Percentiles rank a stretch among this genome's conserved stretches.
These are phyloP conservation scores for Brassica balearica DNA, from an alignment of 441 rosid genomes.

Conservation along the genomic window DNA sequence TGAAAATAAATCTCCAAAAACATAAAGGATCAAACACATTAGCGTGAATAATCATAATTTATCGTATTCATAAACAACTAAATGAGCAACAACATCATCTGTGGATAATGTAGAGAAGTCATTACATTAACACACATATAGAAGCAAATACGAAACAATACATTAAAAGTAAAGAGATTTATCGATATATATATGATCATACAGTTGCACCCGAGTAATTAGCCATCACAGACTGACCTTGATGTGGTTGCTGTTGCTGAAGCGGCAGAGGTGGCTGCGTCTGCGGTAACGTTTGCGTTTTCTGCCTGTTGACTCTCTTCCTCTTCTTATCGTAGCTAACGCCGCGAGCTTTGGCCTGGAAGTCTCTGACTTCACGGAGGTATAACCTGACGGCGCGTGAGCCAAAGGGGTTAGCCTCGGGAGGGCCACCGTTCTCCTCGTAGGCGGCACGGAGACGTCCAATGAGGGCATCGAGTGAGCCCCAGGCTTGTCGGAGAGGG, in stretches of 20 bases:
- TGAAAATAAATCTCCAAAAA: neutral
- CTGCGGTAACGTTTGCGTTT: conserved; percentile 33
- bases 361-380: conserved; percentile 50
- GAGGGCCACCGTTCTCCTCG: conserved; percentile 52
- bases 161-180: neutral
- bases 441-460: conserved; percentile 51
- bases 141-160: conserved; percentile 31
- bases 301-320: conserved; percentile 42
- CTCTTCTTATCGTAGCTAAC: conserved; percentile 52
- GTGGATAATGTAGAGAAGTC: conserved; percentile 4
- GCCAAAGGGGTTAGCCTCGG: conserved; percentile 49
- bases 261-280: conserved; percentile 33
- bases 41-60: conserved; percentile 3
- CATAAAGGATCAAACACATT: conserved; percentile 7
- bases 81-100: conserved; percentile 30
- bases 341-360: conserved; percentile 49
- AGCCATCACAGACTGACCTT: conserved; percentile 46
- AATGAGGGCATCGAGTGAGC: conserved; percentile 51
- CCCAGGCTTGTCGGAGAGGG: conserved; percentile 53
- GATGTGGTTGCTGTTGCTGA: conserved; percentile 35
- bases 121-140: conserved; percentile 14
- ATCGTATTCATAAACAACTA: conserved; percentile 28
- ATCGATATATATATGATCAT: conserved; percentile 18
- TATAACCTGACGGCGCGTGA: conserved; percentile 49
- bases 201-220: conserved; percentile 43